Base-by-base conservation (phyloP, 352 stramenopile genomes). In the Phytophthora ohioensis region DNA sequence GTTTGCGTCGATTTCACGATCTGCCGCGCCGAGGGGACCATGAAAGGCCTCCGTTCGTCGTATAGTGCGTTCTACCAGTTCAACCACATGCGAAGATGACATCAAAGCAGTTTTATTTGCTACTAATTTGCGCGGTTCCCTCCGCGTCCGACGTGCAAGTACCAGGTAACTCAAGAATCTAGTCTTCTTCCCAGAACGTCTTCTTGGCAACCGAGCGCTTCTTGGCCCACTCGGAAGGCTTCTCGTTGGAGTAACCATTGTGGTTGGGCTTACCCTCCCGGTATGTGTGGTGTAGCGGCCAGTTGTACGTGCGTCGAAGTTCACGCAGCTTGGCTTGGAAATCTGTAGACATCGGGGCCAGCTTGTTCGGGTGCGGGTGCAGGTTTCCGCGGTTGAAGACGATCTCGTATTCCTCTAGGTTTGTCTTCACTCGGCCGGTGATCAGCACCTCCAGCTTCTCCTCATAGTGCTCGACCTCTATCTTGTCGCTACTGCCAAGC, bases 341-440 rank as follows among this genome's bases (percentile, higher is more conserved):
- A 8, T 21, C 57, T 12, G 58, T 56, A 41, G 73, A 74, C 76
- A 88, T 80, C 11, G 73, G 77, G 13, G 81, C 67, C 21, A 85
- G 64, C 27, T 71, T 68, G 34, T 82, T 69, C 59, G 82, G 80
- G 66, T 89, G 67, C 49, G 80, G 58, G 57, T 86, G 78, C 64
- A 91, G 56, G 62, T 90, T 91, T 11, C 84, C 81, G 36, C 81
- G 77, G 74, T 91, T 92, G 61, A 91, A 92, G 17, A 87, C 77
- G 32, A 91, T 54, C 13, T 73, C 58, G 38, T 69, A 71, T 11
- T 75, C 56, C n/a, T 34, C 64, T 12, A 13, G 21, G 12, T 32
- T 59, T 21, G 55, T 10, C 42, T 78, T 49, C 5, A 64, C 21
- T 34, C 84, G 80, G 1, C 84, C 84, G 0, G 81, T 90, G 62